A percentile compares a stretch with the other conserved stretches of the same genome.
phyloP scores from a whole-genome alignment of 495 filamentous ascomycete species.

The Amphirosellinia nigrospora region DNA sequence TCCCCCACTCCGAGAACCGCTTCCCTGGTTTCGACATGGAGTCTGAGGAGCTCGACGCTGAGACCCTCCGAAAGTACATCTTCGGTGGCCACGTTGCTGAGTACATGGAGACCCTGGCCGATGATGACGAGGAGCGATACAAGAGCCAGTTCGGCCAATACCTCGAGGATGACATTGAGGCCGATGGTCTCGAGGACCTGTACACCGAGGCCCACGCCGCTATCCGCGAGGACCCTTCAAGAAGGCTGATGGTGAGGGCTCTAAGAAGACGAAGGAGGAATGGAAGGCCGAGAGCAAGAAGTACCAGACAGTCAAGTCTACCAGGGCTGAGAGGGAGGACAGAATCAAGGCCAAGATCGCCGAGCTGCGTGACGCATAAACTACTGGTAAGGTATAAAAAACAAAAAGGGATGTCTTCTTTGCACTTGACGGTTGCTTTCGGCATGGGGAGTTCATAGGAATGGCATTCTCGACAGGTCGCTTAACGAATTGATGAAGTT shows the following conservation, averaged over 20 bases:
- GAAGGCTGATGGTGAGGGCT: conserved; percentile 77
- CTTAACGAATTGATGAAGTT: conserved; percentile 44
- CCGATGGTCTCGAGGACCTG: conserved; percentile 95
- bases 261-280: conserved; percentile 94
- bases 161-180: conserved; percentile 94
- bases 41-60: conserved; percentile 93
- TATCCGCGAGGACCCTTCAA: conserved; percentile 98
- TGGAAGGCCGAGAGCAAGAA: conserved; percentile 97
- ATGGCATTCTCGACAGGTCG: conserved; percentile 39
- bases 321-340: conserved; percentile 76
- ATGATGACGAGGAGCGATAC: conserved; percentile 99
- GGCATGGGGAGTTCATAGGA: conserved; percentile 43
- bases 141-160: conserved; percentile 97
- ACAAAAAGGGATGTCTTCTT: conserved; percentile 26
- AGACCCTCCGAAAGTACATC: conserved; percentile 98
- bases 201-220: conserved; percentile 93
- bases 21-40: conserved; percentile 99
- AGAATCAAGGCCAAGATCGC: conserved; percentile 89
- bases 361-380: conserved; percentile 62
- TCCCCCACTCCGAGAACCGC: conserved; percentile 98
- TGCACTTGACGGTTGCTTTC: conserved; percentile 40
- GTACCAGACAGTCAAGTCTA: conserved; percentile 77
- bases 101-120: conserved; percentile 99
- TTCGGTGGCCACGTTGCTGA: conserved; percentile 96
- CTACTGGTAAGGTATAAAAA: conserved; percentile 35